Conservation (phyloP, 352 stramenopile species). For the Phytophthora hibernalis region DNA sequence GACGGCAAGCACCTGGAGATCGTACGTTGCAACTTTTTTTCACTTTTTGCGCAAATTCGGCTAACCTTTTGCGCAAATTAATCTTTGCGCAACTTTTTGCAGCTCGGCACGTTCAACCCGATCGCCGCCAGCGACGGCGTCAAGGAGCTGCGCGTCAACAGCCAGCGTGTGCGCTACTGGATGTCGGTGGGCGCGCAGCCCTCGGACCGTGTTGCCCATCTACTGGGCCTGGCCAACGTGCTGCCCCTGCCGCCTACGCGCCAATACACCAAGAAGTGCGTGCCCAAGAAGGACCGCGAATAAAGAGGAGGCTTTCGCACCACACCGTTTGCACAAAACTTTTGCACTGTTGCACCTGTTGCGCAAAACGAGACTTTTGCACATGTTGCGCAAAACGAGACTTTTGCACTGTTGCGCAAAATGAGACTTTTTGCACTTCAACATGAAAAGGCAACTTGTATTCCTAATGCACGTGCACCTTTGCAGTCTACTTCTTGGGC, state of each 20-base stretch:
- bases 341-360: not conserved
- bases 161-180: slow-evolving; percentile 88
- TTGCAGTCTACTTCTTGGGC: slow-evolving; percentile 50
- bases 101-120: slow-evolving; percentile 90
- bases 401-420: not conserved
- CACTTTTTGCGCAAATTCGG: slow-evolving; percentile 5
- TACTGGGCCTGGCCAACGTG: slow-evolving; percentile 85
- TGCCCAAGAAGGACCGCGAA: slow-evolving; percentile 85
- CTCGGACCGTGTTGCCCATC: slow-evolving; percentile 82
- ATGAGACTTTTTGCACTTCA: too few species aligned
- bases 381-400: slow-evolving; percentile 1
- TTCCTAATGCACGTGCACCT: not conserved
- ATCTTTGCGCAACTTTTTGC: slow-evolving; percentile 12
- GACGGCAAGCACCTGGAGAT: slow-evolving; percentile 90
- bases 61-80: slow-evolving; percentile 10
- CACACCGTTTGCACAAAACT: not conserved
- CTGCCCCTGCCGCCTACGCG: slow-evolving; percentile 85
- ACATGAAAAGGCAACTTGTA: slow-evolving; percentile 29
- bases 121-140: slow-evolving; percentile 84
- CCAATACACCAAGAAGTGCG: slow-evolving; percentile 86
- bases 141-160: slow-evolving; percentile 90
- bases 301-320: slow-evolving; percentile 17
- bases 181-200: slow-evolving; percentile 88
- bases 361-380: not conserved
- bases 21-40: slow-evolving; percentile 41